phyloP scores from a whole-genome alignment of 495 filamentous ascomycete genomes.

The Alectoria sarmentosa region DNA sequence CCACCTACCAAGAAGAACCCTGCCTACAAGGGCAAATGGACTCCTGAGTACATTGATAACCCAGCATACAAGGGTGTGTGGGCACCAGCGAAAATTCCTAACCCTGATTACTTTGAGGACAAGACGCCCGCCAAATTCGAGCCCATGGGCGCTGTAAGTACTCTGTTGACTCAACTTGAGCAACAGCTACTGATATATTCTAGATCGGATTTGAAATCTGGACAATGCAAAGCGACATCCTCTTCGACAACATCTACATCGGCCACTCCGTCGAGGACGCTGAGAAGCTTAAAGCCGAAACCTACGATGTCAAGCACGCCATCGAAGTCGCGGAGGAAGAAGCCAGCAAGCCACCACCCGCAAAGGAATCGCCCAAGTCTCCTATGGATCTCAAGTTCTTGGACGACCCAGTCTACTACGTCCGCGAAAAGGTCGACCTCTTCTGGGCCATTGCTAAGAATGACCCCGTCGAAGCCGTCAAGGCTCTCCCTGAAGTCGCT shows the following conservation, averaged over 20 bases:
- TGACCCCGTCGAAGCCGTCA: slow-evolving; percentile 83
- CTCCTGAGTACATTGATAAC: slow-evolving; percentile 91
- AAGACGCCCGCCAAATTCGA: slow-evolving; percentile 95
- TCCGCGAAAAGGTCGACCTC: slow-evolving; percentile 85
- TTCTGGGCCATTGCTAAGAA: slow-evolving; percentile 80
- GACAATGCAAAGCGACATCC: slow-evolving; percentile 99
- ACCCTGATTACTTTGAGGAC: slow-evolving; percentile 97
- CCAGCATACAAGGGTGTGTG: slow-evolving; percentile 96
- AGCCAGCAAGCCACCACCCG: slow-evolving; percentile 68
- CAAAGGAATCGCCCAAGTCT: slow-evolving; percentile 51
- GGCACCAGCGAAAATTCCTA: slow-evolving; percentile 92
- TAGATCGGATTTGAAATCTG: slow-evolving; percentile 97
- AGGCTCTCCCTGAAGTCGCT: slow-evolving; percentile 86
- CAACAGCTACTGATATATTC: slow-evolving; percentile 27
- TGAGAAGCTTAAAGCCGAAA: slow-evolving; percentile 80
- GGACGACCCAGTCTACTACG: slow-evolving; percentile 83
- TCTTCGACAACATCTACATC: slow-evolving; percentile 99
- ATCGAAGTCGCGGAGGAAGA: slow-evolving; percentile 80
- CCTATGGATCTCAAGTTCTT: slow-evolving; percentile 77
- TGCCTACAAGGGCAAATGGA: slow-evolving; percentile 98
- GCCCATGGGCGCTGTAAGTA: slow-evolving; percentile 90
- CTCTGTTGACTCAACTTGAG: slow-evolving; percentile 4
- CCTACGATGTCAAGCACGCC: slow-evolving; percentile 85
- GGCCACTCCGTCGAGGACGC: slow-evolving; percentile 96
- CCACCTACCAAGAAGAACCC: slow-evolving; percentile 93